These are phyloP conservation scores for Viola pubescens DNA, from an alignment of 441 rosid species.

Conservation along the genomic window DNA sequence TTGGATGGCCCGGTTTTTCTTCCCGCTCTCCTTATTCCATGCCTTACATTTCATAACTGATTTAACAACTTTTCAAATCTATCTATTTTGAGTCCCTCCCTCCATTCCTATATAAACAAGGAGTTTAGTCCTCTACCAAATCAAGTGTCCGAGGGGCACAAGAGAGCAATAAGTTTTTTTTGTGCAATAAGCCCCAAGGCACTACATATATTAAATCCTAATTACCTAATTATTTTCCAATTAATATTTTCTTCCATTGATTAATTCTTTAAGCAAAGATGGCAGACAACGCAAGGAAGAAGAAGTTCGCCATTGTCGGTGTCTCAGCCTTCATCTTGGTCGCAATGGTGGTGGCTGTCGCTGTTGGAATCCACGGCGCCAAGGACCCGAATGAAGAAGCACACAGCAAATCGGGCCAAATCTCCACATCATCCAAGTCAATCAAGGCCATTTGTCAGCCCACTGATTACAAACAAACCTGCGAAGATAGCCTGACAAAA, in stretches of 20 bases:
- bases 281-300: constrained; percentile 25
- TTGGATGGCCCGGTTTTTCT: too few relatives aligned
- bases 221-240: too few relatives aligned
- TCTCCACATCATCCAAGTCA: constrained; percentile 35
- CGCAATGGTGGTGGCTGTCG: constrained; percentile 57
- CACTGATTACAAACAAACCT: constrained; percentile 48
- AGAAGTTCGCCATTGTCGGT: constrained; percentile 37
- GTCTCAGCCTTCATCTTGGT: constrained; percentile 47
- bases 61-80: too few relatives aligned
- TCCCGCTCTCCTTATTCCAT: too few relatives aligned
- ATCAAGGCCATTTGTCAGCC: constrained; percentile 58
- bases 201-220: too few relatives aligned
- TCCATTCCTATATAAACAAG: too few relatives aligned
- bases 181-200: too few relatives aligned
- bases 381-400: not conserved
- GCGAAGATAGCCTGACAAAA: constrained; percentile 36
- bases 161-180: too few relatives aligned
- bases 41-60: too few relatives aligned
- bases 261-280: not conserved
- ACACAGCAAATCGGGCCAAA: not conserved
- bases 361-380: constrained; percentile 20
- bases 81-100: too few relatives aligned
- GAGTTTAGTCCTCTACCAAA: too few relatives aligned
- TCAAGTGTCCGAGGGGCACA: too few relatives aligned
- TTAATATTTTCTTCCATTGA: not conserved